Conservation (phyloP, 345 rosid genomes). For the Erysimum cheiranthoides region DNA sequence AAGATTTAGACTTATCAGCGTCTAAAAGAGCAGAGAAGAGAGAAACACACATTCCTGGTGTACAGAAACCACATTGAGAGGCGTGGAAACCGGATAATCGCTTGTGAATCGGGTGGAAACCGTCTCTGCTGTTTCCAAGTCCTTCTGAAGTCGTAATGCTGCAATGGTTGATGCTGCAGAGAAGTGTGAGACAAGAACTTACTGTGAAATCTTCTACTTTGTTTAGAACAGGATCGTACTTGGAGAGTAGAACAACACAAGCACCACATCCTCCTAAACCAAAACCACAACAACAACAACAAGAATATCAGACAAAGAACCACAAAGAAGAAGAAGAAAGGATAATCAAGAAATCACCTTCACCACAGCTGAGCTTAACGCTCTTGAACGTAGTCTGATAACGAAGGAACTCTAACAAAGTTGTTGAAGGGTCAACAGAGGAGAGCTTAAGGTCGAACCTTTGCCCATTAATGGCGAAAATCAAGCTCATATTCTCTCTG, state of each 20-base stretch:
- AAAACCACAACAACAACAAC: neutral
- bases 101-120: slow-evolving; percentile 83
- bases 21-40: slow-evolving; percentile 74
- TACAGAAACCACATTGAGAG: slow-evolving; percentile 94
- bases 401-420: slow-evolving; percentile 84
- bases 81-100: slow-evolving; percentile 86
- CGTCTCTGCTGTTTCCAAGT: slow-evolving; percentile 80
- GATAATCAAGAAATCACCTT: slow-evolving; percentile 52
- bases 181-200: slow-evolving; percentile 86
- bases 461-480: slow-evolving; percentile 81
- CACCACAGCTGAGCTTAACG: slow-evolving; percentile 87
- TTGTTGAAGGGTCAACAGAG: slow-evolving; percentile 66
- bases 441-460: slow-evolving; percentile 76
- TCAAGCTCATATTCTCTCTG: slow-evolving; percentile 42
- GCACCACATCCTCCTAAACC: slow-evolving; percentile 92
- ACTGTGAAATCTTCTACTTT: slow-evolving; percentile 68
- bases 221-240: slow-evolving; percentile 56
- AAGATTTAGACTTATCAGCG: slow-evolving; percentile 67
- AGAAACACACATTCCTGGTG: slow-evolving; percentile 91
- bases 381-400: slow-evolving; percentile 70
- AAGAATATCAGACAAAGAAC: neutral
- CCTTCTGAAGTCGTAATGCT: slow-evolving; percentile 86
- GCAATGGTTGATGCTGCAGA: slow-evolving; percentile 76
- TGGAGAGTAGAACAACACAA: slow-evolving; percentile 81
- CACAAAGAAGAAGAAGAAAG: neutral